These are phyloP conservation scores for Mrakia hoshinonis DNA, from an alignment of 768 basidiomycete species.

Conservation along the genomic window DNA sequence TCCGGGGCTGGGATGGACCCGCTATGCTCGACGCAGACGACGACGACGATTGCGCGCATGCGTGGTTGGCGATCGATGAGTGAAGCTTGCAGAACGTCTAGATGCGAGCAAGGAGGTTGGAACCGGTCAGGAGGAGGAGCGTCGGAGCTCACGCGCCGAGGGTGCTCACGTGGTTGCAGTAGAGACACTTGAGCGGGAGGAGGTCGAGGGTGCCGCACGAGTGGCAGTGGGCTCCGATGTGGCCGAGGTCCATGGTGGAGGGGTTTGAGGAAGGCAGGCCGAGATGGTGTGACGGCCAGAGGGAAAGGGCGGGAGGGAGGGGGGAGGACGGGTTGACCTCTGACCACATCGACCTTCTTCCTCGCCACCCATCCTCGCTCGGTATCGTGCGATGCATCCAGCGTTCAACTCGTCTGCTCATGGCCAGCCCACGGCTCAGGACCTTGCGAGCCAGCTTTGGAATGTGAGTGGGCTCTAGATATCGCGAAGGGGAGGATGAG, in stretches of 20 bases:
- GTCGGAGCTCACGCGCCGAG: background rate
- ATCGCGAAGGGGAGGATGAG: no score
- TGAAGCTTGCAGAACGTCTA: slow-evolving; percentile 16
- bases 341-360: no score
- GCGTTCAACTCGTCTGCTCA: no score
- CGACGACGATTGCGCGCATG: background rate
- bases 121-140: background rate
- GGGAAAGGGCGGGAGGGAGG: background rate
- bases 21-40: background rate
- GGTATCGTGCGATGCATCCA: no score
- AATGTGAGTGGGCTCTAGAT: no score
- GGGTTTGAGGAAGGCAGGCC: no score
- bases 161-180: background rate
- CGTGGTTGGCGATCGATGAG: background rate
- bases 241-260: slow-evolving; percentile 6
- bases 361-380: no score
- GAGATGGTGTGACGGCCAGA: no score
- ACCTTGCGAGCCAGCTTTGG: no score
- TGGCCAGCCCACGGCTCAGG: no score
- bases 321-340: no score
- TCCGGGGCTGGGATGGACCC: background rate
- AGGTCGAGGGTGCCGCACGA: slow-evolving; percentile 5
- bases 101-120: background rate
- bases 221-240: slow-evolving; percentile 14
- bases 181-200: background rate